These are phyloP conservation scores for Pythium graminicola DNA, from an alignment of 352 stramenopile species.

Conservation along the genomic window DNA sequence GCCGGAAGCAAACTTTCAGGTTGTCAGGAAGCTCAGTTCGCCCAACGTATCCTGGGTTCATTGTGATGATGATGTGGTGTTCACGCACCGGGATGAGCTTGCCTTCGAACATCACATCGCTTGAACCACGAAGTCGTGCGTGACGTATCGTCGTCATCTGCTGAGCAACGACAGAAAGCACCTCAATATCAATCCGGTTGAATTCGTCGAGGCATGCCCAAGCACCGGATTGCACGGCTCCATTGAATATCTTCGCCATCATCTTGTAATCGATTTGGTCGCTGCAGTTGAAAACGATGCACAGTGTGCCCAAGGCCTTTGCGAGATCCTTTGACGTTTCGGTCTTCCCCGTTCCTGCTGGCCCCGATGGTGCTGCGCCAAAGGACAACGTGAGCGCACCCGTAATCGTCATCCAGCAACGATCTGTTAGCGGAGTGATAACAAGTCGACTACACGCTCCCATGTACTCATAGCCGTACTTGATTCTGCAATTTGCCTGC, in stretches of 20 bases:
- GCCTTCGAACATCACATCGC: constrained; percentile 89
- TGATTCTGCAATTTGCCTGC: constrained; percentile 53
- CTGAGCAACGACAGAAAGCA: constrained; percentile 93
- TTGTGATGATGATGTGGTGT: constrained; percentile 62
- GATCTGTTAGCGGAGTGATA: constrained; percentile 88
- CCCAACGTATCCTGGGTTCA: constrained; percentile 92
- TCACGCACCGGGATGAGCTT: constrained; percentile 67
- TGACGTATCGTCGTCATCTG: constrained; percentile 85
- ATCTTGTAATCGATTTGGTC: constrained; percentile 96
- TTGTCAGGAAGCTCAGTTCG: constrained; percentile 91
- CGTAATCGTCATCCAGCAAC: constrained; percentile 95
- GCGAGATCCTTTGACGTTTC: constrained; percentile 95
- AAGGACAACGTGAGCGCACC: constrained; percentile 91
- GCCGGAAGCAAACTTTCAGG: constrained; percentile 89
- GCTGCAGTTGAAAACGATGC: constrained; percentile 95
- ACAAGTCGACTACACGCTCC: constrained; percentile 84
- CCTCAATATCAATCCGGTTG: constrained; percentile 93
- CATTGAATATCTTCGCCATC: constrained; percentile 95
- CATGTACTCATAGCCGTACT: constrained; percentile 95
- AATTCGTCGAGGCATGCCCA: constrained; percentile 93
- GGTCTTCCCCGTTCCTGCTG: constrained; percentile 94
- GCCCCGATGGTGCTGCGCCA: constrained; percentile 88
- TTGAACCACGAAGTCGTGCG: constrained; percentile 84
- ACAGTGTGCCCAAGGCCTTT: constrained; percentile 92
- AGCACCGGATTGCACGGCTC: constrained; percentile 84